These are phyloP conservation scores for Durotheca rogersii DNA, from an alignment of 495 filamentous ascomycete genomes.

Conservation along the genomic window DNA sequence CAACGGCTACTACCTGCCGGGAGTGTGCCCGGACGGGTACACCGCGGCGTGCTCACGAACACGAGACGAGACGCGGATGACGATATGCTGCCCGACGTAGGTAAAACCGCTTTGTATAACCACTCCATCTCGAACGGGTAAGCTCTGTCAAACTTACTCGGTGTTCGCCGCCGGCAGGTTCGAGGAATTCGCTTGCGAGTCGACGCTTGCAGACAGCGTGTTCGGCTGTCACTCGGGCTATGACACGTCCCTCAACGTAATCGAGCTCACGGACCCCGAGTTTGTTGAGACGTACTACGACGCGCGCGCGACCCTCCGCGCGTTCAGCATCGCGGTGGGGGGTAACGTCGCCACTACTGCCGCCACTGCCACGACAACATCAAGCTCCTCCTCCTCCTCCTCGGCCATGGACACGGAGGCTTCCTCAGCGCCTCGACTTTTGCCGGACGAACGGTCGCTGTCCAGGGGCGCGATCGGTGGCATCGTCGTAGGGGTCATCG, in stretches of 20 bases:
- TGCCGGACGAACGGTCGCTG: neutral
- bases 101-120: no score
- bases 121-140: no score
- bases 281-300: neutral
- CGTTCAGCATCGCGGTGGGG: constrained; percentile 3
- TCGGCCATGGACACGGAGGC: no score
- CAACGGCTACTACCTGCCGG: constrained; percentile 19
- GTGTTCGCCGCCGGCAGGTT: no score
- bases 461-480: constrained; percentile 4
- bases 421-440: no score
- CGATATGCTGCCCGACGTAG: constrained; percentile 4
- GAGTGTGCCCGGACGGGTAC: constrained; percentile 8
- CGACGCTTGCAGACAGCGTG: neutral
- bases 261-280: neutral
- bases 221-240: neutral
- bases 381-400: neutral
- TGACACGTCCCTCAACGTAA: neutral
- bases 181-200: neutral
- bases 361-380: neutral
- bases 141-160: no score
- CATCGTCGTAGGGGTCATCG: constrained; percentile 9
- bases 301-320: neutral
- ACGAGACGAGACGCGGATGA: neutral
- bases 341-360: neutral
- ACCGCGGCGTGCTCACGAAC: constrained; percentile 3